These are phyloP conservation scores for Carex sylvatica DNA, from an alignment of 202 grass and related monocot genomes.

Conservation along the genomic window DNA sequence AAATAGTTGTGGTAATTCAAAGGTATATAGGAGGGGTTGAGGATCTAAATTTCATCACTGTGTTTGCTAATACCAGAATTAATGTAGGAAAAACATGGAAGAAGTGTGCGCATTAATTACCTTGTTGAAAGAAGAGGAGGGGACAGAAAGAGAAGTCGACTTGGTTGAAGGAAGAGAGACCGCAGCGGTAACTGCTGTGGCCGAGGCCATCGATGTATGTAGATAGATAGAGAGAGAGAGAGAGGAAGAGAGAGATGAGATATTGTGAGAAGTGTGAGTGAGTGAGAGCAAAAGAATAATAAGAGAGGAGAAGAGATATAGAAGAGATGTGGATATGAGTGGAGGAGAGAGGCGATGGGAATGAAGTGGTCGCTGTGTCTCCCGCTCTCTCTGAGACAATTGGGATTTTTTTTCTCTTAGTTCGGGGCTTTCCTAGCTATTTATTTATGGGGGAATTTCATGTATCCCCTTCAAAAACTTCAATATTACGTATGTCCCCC, in stretches of 20 bases:
- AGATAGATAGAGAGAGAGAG: slow-evolving; percentile 10
- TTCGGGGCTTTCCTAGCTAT: not conserved
- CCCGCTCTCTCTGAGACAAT: not conserved
- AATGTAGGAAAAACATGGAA: not conserved
- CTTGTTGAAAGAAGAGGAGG: slow-evolving; percentile 23
- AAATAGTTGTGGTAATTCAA: not conserved
- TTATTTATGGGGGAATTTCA: not conserved
- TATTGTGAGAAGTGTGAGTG: slow-evolving; percentile 4
- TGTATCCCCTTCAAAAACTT: too few relatives aligned
- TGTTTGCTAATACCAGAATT: not conserved
- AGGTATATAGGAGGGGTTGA: not conserved
- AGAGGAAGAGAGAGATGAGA: not conserved
- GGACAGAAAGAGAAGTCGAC: slow-evolving; percentile 24
- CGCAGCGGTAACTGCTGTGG: slow-evolving; percentile 25
- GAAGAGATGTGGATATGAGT: slow-evolving; percentile 17
- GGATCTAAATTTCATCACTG: not conserved
- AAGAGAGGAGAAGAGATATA: not conserved
- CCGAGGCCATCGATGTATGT: slow-evolving; percentile 4
- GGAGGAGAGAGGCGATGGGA: slow-evolving; percentile 22
- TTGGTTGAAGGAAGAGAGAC: slow-evolving; percentile 31
- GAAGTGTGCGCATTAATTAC: not conserved
- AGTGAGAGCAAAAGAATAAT: slow-evolving; percentile 16
- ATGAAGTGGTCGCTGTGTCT: slow-evolving; percentile 28
- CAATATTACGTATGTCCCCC: too few relatives aligned
- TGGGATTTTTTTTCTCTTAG: not conserved